Evolutionary conservation across 2,329 filamentous ascomycete species (phyloP), one percentile per base, ranked within the genome.

Genomic region (Exserohilum rostratum): DNA sequence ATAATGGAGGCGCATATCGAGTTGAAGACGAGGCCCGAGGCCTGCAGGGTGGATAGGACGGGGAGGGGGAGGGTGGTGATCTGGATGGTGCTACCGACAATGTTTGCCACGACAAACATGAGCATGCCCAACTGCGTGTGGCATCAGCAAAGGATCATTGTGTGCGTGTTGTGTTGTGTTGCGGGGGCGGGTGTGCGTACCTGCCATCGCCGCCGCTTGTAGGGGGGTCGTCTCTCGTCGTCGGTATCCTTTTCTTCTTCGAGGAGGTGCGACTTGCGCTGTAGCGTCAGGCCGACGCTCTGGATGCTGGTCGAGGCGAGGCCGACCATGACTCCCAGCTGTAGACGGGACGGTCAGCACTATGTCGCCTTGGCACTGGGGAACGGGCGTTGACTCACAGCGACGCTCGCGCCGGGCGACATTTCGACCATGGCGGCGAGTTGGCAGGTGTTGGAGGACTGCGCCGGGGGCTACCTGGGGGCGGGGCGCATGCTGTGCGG

Each of bases 221-320:
- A 96, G 4, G 95, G 91, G 39, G 95, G 93, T 58, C 93, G 84
- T 65, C 90, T 88, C 56, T 88, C 81, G 77, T 95, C 87, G 74
- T 91, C 88, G 27, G 83, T 81, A 46, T 87, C 85, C 77, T 96
- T 96, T 79, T 96, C 91, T 79, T 99, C 95, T 80, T 99, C 95
- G 71, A 98, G 87, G 65, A 99, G 89, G 79, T 99, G 95, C 61
- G 95, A 98, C 78, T 99, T 98, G 74, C 95, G 91, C 79, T 99
- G 95, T 22, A 99, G 84, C 29, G 95, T 99, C 62, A 99, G 84
- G 64, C 95, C 95, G 68, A 99, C 82, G 75, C 93, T 96, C 77
- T 99, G 95, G 20, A 98, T 86, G 74, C 92, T 95, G 56, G 95
- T 97, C 54, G 93, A 98, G 66, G 97, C 76, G 62, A 99, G 84